These are phyloP conservation scores for Trypanosoma vivax DNA, from an alignment of 208 protist genomes.

Conservation along the genomic window DNA sequence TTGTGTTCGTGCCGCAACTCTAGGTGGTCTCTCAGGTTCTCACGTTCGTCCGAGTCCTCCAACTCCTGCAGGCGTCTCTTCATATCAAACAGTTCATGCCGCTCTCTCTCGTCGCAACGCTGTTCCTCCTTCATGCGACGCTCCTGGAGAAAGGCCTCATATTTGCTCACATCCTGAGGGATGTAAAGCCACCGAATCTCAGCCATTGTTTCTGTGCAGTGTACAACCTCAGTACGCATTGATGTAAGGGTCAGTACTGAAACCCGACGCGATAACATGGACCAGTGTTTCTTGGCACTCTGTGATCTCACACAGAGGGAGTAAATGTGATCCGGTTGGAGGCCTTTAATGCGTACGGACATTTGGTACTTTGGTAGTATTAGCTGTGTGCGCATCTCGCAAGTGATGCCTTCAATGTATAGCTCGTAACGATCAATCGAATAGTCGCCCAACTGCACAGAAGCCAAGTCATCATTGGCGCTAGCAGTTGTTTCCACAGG, in stretches of 20 bases:
- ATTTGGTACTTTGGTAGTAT: slow-evolving; percentile 49
- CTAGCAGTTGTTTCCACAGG: not conserved
- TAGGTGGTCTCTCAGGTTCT: slow-evolving; percentile 37
- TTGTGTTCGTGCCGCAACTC: slow-evolving; percentile 67
- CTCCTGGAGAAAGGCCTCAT: slow-evolving; percentile 37
- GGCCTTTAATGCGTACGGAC: slow-evolving; percentile 40
- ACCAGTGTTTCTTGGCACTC: slow-evolving; percentile 79
- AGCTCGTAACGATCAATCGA: slow-evolving; percentile 74
- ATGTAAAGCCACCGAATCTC: slow-evolving; percentile 60
- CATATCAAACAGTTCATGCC: slow-evolving; percentile 73
- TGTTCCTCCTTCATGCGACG: slow-evolving; percentile 50
- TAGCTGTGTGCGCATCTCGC: slow-evolving; percentile 33
- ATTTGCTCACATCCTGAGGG: slow-evolving; percentile 36
- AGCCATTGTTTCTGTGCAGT: slow-evolving; percentile 68
- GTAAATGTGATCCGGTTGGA: slow-evolving; percentile 81
- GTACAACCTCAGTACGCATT: slow-evolving; percentile 43
- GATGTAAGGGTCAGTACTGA: slow-evolving; percentile 74
- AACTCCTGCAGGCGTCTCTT: slow-evolving; percentile 77
- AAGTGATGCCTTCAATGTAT: slow-evolving; percentile 59
- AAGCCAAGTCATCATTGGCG: slow-evolving; percentile 6
- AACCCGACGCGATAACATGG: slow-evolving; percentile 64
- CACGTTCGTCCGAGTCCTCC: slow-evolving; percentile 42
- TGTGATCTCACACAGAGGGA: slow-evolving; percentile 69
- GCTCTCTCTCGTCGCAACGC: slow-evolving; percentile 67
- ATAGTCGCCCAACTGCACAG: slow-evolving; percentile 69